Conservation (phyloP, 768 basidiomycete genomes). For the Tricholoma furcatifolium region DNA sequence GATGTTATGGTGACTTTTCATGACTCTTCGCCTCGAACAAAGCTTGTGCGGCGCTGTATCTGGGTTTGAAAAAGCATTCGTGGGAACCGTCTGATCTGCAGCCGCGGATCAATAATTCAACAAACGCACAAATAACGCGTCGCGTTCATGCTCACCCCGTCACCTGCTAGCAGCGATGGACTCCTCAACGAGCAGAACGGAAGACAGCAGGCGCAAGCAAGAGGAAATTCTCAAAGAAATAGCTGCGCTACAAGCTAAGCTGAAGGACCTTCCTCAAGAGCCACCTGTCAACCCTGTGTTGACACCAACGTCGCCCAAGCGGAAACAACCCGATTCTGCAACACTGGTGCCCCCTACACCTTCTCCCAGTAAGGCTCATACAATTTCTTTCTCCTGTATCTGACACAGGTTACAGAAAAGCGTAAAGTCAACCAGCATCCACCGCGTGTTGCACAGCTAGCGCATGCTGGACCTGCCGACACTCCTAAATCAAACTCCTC, state of each 20-base stretch:
- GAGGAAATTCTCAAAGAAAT: constrained; percentile 56
- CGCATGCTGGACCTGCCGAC: not conserved
- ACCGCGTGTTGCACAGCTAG: not conserved
- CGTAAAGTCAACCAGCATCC: constrained; percentile 37
- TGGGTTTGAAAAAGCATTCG: constrained; percentile 30
- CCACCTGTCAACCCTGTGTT: constrained; percentile 2
- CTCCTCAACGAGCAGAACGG: constrained; percentile 43
- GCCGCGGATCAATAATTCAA: constrained; percentile 1
- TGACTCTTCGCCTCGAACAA: constrained; percentile 3
- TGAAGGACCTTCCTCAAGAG: constrained; percentile 35
- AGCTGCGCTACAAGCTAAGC: constrained; percentile 52
- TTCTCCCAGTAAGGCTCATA: constrained; percentile 55
- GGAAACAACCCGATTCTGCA: constrained; percentile 38
- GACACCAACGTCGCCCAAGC: constrained; percentile 42
- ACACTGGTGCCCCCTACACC: constrained; percentile 59
- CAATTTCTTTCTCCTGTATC: not conserved
- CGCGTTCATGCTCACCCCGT: constrained; percentile 10
- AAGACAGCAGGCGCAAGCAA: constrained; percentile 40
- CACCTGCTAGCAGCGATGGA: constrained; percentile 41
- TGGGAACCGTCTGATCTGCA: constrained; percentile 13
- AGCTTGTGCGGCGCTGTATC: constrained; percentile 14
- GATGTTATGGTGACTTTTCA: constrained; percentile 12
- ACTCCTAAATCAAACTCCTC: constrained; percentile 2
- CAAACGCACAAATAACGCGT: constrained; percentile 20
- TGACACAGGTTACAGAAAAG: constrained; percentile 29